These are phyloP conservation scores for Paulownia fortunei DNA, from an alignment of 257 asterid genomes.

Conservation along the genomic window DNA sequence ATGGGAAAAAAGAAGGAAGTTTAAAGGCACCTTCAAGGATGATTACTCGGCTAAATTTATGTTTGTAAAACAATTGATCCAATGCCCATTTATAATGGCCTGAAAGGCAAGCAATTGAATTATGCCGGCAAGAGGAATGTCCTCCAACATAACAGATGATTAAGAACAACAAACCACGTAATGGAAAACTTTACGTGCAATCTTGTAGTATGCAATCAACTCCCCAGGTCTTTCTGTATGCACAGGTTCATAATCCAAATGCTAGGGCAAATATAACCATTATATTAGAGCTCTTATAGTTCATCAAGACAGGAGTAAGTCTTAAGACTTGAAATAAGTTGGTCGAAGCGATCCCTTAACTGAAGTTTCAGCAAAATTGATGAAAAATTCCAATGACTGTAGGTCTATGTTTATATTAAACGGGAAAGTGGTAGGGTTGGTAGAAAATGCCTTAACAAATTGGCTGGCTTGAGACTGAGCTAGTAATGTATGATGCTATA, in stretches of 20 bases:
- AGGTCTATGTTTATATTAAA: constrained; percentile 1
- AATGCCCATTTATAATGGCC: constrained; percentile 99
- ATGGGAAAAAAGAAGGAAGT: constrained; percentile 26
- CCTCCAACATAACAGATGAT: constrained; percentile 32
- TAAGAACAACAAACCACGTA: constrained; percentile 29
- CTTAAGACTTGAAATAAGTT: constrained; percentile 29
- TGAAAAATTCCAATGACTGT: not conserved
- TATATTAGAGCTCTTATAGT: constrained; percentile 34
- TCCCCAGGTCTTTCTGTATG: constrained; percentile 94
- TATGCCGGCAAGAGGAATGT: constrained; percentile 25
- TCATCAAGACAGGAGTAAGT: constrained; percentile 24
- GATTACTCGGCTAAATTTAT: constrained; percentile 85
- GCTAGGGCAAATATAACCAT: constrained; percentile 57
- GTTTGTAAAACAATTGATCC: constrained; percentile 89
- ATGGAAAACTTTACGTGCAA: constrained; percentile 74
- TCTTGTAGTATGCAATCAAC: constrained; percentile 94
- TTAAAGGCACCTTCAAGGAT: constrained; percentile 86
- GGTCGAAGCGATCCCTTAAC: constrained; percentile 28
- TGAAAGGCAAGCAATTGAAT: constrained; percentile 39
- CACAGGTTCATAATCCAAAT: constrained; percentile 86
- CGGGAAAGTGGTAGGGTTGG: not conserved
- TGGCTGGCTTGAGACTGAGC: constrained; percentile 21
- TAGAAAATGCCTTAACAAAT: constrained; percentile 24
- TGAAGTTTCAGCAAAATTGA: constrained; percentile 17
- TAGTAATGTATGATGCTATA: constrained; percentile 10